A percentile compares a stretch with the other conserved stretches of the same genome.
phyloP scores from a whole-genome alignment of 306 rosid genomes.

The Psophocarpus tetragonolobus region DNA sequence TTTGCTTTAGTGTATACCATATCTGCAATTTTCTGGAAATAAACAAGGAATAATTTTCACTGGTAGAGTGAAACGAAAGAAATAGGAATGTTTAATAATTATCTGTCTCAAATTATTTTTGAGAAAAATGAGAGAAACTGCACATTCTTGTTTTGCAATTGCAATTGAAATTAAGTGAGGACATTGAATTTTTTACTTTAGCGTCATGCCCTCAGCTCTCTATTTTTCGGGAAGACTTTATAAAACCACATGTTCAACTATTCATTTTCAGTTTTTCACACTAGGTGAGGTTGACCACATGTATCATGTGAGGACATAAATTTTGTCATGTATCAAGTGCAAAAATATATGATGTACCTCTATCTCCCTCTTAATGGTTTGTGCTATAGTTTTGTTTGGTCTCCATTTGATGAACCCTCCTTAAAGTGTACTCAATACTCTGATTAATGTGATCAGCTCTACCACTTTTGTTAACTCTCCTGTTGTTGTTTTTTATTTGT shows the following conservation, averaged over 20 bases:
- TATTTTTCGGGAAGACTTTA: neutral
- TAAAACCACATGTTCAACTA: neutral
- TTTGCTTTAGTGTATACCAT: constrained; percentile 6
- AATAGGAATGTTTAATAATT: neutral
- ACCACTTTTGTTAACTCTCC: neutral
- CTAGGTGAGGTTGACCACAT: neutral
- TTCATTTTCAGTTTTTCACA: neutral
- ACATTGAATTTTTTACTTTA: neutral
- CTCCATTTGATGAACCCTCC: neutral
- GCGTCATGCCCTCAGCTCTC: neutral
- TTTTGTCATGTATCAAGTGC: neutral
- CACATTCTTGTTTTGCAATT: constrained; percentile 17
- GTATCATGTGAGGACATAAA: neutral
- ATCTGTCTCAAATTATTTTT: neutral
- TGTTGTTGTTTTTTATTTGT: neutral
- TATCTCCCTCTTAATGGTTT: neutral
- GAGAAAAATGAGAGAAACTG: neutral
- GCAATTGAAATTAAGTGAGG: neutral
- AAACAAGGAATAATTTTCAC: constrained; percentile 3
- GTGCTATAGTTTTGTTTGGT: neutral
- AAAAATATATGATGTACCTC: neutral
- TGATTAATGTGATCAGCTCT: neutral
- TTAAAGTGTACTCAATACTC: too few relatives aligned
- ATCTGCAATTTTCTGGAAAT: constrained; percentile 16
- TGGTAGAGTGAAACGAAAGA: constrained; percentile 18